These are phyloP conservation scores for Clarireedia homoeocarpa DNA, from an alignment of 2,329 filamentous ascomycete species.

Conservation along the genomic window DNA sequence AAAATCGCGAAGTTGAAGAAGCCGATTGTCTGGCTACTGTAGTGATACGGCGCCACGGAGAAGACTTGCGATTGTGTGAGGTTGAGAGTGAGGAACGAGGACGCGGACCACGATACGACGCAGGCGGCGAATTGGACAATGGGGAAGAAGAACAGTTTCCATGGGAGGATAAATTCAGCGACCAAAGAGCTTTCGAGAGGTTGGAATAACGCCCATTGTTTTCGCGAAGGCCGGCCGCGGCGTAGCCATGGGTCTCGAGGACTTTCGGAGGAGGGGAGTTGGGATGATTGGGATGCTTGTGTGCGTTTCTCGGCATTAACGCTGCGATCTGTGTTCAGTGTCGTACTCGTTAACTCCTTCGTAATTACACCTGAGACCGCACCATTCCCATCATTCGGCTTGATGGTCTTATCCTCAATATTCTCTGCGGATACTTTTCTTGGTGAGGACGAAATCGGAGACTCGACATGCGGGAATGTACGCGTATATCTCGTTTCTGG, in stretches of 20 bases:
- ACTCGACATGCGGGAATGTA: constrained; percentile 10
- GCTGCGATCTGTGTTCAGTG: not conserved
- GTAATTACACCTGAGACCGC: too few species aligned
- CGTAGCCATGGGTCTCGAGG: constrained; percentile 47
- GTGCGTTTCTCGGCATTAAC: too few species aligned
- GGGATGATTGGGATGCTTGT: too few species aligned
- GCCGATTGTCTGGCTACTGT: constrained; percentile 36
- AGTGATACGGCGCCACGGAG: constrained; percentile 23
- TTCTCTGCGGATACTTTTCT: constrained; percentile 17
- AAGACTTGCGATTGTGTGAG: constrained; percentile 43
- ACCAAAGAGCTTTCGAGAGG: constrained; percentile 40
- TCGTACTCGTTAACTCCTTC: not conserved
- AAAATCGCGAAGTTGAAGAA: constrained; percentile 44
- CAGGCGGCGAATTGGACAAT: constrained; percentile 57
- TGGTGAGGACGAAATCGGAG: constrained; percentile 8
- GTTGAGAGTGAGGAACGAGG: constrained; percentile 48
- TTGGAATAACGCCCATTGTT: constrained; percentile 48
- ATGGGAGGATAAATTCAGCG: constrained; percentile 51
- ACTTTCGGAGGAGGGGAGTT: constrained; percentile 5
- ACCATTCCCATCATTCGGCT: not conserved
- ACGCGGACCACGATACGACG: constrained; percentile 52
- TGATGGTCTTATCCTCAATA: constrained; percentile 10
- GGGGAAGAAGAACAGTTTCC: constrained; percentile 53
- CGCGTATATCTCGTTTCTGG: constrained; percentile 56
- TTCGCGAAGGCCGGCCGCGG: constrained; percentile 44